Conservation (phyloP, 2,329 filamentous ascomycete species). For the Fusarium mangiferae region DNA sequence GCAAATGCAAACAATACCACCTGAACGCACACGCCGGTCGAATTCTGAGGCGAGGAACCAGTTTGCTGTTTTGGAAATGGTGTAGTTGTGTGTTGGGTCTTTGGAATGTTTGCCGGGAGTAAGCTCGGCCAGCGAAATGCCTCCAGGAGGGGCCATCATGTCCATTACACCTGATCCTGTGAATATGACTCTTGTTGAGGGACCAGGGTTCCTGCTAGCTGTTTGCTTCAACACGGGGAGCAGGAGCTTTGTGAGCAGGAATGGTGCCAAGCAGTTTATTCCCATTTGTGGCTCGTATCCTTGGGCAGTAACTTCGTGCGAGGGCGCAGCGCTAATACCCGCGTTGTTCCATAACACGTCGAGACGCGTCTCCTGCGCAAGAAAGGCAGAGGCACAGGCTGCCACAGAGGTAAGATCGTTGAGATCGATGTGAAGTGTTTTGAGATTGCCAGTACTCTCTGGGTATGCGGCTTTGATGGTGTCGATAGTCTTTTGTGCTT, state of each 20-base stretch:
- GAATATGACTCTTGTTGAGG: conserved; percentile 45
- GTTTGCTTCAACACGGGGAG: conserved; percentile 45
- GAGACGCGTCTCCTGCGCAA: conserved; percentile 50
- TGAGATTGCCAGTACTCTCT: conserved; percentile 28
- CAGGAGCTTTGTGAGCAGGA: conserved; percentile 49
- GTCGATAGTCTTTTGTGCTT: conserved; percentile 43
- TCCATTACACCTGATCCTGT: conserved; percentile 43
- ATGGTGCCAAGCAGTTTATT: conserved; percentile 48
- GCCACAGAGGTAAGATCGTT: conserved; percentile 54
- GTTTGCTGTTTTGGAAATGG: conserved; percentile 49
- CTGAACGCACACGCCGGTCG: conserved; percentile 34
- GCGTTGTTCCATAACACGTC: conserved; percentile 58
- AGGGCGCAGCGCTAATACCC: background rate
- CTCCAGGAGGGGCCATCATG: conserved; percentile 33
- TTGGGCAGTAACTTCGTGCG: conserved; percentile 29
- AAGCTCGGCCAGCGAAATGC: conserved; percentile 42
- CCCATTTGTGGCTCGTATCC: conserved; percentile 48
- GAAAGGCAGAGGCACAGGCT: conserved; percentile 50
- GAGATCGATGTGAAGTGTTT: conserved; percentile 52
- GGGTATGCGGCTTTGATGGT: conserved; percentile 13
- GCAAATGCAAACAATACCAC: conserved; percentile 44
- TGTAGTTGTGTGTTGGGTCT: conserved; percentile 44
- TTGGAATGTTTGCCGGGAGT: conserved; percentile 16
- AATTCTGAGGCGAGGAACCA: conserved; percentile 49
- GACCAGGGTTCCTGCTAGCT: background rate